These are phyloP conservation scores for Podila epicladia DNA, from an alignment of 192 early-diverging fungal genomes.

Conservation along the genomic window DNA sequence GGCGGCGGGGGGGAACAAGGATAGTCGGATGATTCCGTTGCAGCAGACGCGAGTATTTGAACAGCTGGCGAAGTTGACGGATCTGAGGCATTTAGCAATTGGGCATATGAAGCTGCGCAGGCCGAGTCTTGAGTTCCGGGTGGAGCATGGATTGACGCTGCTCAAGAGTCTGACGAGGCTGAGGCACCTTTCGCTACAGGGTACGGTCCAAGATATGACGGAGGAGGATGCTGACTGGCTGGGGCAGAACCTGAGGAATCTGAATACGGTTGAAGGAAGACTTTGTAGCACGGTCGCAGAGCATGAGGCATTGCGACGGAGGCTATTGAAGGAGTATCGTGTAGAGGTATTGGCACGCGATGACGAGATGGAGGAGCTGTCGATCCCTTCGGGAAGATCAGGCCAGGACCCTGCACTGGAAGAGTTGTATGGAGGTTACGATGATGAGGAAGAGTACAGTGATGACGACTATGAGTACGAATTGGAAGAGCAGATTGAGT, in stretches of 20 bases:
- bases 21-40: not conserved
- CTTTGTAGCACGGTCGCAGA: not conserved
- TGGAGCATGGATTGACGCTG: conserved; percentile 15
- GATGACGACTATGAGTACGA: not conserved
- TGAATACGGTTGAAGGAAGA: conserved; percentile 13
- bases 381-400: not conserved
- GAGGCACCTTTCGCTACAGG: not conserved
- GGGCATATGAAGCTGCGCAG: not conserved
- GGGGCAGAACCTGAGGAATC: not conserved
- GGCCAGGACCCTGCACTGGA: not conserved
- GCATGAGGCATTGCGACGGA: conserved; percentile 1
- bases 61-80: conserved; percentile 8
- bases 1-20: not conserved
- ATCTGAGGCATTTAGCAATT: conserved; percentile 1
- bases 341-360: not conserved
- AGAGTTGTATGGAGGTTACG: not conserved
- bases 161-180: conserved; percentile 14
- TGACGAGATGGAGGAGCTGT: not conserved
- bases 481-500: not conserved
- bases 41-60: conserved; percentile 16
- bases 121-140: conserved; percentile 2
- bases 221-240: conserved; percentile 21
- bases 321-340: not conserved
- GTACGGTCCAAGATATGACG: conserved; percentile 1
- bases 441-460: not conserved